phyloP scores from a whole-genome alignment of 1,139 yeast species.

The Geotrichum cucujoidarum region DNA sequence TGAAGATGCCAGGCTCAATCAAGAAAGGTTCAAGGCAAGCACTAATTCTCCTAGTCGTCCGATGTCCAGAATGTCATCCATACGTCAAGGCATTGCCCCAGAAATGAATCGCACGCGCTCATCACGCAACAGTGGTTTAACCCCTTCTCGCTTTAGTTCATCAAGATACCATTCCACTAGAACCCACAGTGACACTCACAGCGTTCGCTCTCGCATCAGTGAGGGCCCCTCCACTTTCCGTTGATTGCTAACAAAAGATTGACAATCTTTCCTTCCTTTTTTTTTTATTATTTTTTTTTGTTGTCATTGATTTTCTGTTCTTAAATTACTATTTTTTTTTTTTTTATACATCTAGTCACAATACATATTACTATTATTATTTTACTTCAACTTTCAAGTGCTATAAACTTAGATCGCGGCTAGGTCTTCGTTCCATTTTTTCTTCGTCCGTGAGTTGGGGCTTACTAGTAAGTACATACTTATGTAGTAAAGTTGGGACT shows the following conservation, averaged over 20 bases:
- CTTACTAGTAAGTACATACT: too few relatives aligned
- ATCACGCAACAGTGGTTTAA: conserved; percentile 8
- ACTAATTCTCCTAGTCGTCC: conserved; percentile 20
- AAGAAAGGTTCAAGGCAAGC: conserved; percentile 26
- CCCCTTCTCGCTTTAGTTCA: conserved; percentile 2
- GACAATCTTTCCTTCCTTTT: neutral
- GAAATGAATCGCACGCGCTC: conserved; percentile 27
- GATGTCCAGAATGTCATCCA: conserved; percentile 25
- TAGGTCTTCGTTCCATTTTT: too few relatives aligned
- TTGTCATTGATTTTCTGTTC: neutral
- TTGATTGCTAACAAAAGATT: neutral
- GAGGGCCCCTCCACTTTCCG: conserved; percentile 10
- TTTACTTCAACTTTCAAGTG: too few relatives aligned
- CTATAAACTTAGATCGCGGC: too few relatives aligned
- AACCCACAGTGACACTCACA: conserved; percentile 5
- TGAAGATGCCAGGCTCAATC: conserved; percentile 24
- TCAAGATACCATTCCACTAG: neutral
- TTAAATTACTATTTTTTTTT: neutral
- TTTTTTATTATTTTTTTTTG: neutral
- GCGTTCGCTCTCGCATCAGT: conserved; percentile 10
- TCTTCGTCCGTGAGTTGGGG: too few relatives aligned
- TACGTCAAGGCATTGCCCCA: conserved; percentile 32
- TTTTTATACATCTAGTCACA: too few relatives aligned
- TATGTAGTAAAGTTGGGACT: too few relatives aligned
- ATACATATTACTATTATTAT: too few relatives aligned